Percentiles rank a stretch among this genome's conserved stretches.
Conservation (phyloP, 2,329 filamentous ascomycete genomes). For the Hypoxylon sp. region DNA sequence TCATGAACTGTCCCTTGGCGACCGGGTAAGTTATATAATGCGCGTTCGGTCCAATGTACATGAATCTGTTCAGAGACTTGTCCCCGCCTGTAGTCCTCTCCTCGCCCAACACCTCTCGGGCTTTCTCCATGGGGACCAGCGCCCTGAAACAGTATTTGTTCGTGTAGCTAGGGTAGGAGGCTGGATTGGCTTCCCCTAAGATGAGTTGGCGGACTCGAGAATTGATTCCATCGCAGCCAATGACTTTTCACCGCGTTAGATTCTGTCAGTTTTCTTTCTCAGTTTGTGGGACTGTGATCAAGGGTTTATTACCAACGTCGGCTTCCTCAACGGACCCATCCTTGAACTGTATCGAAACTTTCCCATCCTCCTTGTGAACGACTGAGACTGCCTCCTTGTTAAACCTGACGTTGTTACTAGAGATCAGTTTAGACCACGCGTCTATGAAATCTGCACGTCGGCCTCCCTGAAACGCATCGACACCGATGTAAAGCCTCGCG, state of each 20-base stretch:
- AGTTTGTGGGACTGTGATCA: background rate
- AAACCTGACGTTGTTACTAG: constrained; percentile 52
- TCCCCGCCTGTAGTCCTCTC: constrained; percentile 63
- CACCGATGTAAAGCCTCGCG: constrained; percentile 57
- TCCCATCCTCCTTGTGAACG: constrained; percentile 48
- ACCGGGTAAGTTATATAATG: constrained; percentile 75
- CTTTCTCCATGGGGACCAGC: constrained; percentile 71
- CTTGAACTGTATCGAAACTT: constrained; percentile 51
- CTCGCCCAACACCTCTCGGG: constrained; percentile 63
- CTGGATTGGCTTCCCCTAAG: constrained; percentile 63
- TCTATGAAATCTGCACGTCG: constrained; percentile 59
- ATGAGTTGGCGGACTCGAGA: constrained; percentile 67
- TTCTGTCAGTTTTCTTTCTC: background rate
- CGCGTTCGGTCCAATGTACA: constrained; percentile 70
- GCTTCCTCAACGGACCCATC: constrained; percentile 53
- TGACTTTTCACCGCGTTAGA: constrained; percentile 55
- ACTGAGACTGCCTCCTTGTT: constrained; percentile 54
- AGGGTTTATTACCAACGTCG: constrained; percentile 52
- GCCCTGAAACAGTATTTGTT: constrained; percentile 74
- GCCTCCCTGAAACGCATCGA: constrained; percentile 60
- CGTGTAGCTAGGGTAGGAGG: constrained; percentile 65
- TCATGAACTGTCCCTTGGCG: constrained; percentile 68
- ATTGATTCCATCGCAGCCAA: constrained; percentile 77
- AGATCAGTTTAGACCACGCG: constrained; percentile 56
- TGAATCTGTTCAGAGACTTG: constrained; percentile 64